Base-by-base conservation (phyloP, 2,329 filamentous ascomycete species). In the Diaporthe destruens region DNA sequence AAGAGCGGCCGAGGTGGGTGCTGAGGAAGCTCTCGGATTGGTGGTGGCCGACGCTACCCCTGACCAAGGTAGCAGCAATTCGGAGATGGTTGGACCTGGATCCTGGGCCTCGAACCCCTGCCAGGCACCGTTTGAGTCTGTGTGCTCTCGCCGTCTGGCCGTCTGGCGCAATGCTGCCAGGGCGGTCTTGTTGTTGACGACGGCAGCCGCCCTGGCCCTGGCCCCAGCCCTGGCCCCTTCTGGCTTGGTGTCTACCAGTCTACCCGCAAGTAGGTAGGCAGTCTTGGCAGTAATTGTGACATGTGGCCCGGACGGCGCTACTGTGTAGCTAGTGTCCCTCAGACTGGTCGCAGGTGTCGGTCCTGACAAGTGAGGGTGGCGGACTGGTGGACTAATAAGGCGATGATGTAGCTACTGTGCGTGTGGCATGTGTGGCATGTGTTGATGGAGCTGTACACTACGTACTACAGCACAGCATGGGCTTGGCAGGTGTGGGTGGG, bases 91-190 rank as follows among this genome's bases (percentile, higher is more conserved):
- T 66, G 61, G 61, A 66, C 61, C 61, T 66, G 61, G 61, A 66
- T 66, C 61, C 61, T 66, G 61, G 47, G 25, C 23, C 23, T 32
- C 29, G 32, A 47, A 66, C 47, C 61, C 68, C 68, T 61, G 55
- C 44, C 68, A n/a, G 67, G 68, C 68, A 61, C 68, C 68, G 68
- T 61, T 61, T 70, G 55, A 70, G 68, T 70, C 68, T 61, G 68
- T 70, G 68, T 70, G 44, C 61, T 6, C 20, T 66, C 20, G 47
- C 39, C 53, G 47, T 36, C 61, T 53, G 61, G 47, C 39, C 53
- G 47, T 36, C 61, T 66, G 61, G 61, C 61, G 47, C 61, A 32
- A 53, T 66, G 44, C 61, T 39, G 14, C 39, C n/a, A n/a, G n/a
- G n/a, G n/a, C n/a, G n/a, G n/a, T n/a, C 44, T 39, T 51, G 32